phyloP scores from a whole-genome alignment of 495 filamentous ascomycete species.

The Talaromyces adpressus region DNA sequence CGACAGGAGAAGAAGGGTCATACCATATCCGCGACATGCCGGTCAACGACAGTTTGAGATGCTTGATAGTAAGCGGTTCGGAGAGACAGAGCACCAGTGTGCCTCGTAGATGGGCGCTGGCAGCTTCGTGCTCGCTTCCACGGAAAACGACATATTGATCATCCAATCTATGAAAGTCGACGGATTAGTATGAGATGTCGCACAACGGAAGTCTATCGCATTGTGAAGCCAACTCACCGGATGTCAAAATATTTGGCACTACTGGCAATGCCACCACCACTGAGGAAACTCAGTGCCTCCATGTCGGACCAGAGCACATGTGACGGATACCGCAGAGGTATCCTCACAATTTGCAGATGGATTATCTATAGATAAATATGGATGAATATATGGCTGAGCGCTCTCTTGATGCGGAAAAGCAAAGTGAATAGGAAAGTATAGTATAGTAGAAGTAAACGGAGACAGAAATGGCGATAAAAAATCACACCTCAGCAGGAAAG shows the following conservation, averaged over 20 bases:
- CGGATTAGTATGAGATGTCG: not conserved
- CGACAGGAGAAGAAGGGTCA: slow-evolving; percentile 16
- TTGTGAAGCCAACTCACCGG: slow-evolving; percentile 30
- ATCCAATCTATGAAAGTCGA: slow-evolving; percentile 54
- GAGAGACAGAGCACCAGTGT: slow-evolving; percentile 68
- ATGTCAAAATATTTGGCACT: slow-evolving; percentile 51
- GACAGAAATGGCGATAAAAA: not conserved
- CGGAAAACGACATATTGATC: slow-evolving; percentile 75
- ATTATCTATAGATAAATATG: not conserved
- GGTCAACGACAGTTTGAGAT: slow-evolving; percentile 63
- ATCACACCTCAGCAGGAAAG: not conserved
- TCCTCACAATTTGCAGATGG: not conserved
- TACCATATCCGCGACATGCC: slow-evolving; percentile 66
- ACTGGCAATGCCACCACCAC: slow-evolving; percentile 37
- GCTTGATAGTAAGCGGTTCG: slow-evolving; percentile 60
- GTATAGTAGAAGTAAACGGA: not conserved
- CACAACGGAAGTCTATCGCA: not conserved
- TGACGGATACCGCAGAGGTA: not conserved
- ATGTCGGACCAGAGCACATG: slow-evolving; percentile 7
- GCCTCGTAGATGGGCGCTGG: slow-evolving; percentile 67
- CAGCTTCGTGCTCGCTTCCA: slow-evolving; percentile 65
- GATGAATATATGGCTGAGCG: no score
- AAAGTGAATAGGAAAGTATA: not conserved
- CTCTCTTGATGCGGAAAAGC: no score
- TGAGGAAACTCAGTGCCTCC: slow-evolving; percentile 48